These are phyloP conservation scores for Pseudocercospora eumusae DNA, from an alignment of 2,329 filamentous ascomycete genomes.

Conservation along the genomic window DNA sequence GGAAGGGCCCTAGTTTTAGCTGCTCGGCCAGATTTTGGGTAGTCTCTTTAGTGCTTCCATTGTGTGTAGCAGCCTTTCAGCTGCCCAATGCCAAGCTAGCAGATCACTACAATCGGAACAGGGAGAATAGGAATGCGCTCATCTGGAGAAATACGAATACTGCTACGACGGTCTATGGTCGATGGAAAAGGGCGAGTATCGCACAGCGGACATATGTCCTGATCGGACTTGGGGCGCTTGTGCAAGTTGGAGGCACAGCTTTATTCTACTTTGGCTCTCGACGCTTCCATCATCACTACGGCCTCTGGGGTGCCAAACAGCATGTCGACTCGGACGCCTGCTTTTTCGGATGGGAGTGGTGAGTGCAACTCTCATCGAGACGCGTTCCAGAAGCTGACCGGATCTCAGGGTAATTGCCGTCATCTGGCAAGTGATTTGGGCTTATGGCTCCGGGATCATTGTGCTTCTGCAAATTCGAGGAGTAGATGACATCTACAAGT, in stretches of 20 bases:
- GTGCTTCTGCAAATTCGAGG: background rate
- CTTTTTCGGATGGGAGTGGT: constrained; percentile 13
- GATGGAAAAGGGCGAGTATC: constrained; percentile 2
- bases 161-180: background rate
- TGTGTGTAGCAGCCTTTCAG: constrained; percentile 11
- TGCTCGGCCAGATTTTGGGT: constrained; percentile 8
- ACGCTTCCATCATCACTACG: constrained; percentile 3
- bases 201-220: background rate
- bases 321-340: background rate
- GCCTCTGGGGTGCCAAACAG: background rate
- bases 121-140: background rate
- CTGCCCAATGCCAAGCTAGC: constrained; percentile 4
- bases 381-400: background rate
- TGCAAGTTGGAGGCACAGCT: background rate
- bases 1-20: background rate
- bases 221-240: constrained; percentile 2
- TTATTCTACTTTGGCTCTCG: constrained; percentile 9
- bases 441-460: constrained; percentile 1
- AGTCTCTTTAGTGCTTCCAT: constrained; percentile 9
- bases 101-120: constrained; percentile 8
- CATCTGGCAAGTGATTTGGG: constrained; percentile 7
- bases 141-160: background rate
- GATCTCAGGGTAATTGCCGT: background rate
- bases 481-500: constrained; percentile 2
- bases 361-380: background rate